Evolutionary conservation across 768 basidiomycete genomes (phyloP), one percentile per base, ranked within the genome.

Genomic region (Xerocomus brunneocitrinus): DNA sequence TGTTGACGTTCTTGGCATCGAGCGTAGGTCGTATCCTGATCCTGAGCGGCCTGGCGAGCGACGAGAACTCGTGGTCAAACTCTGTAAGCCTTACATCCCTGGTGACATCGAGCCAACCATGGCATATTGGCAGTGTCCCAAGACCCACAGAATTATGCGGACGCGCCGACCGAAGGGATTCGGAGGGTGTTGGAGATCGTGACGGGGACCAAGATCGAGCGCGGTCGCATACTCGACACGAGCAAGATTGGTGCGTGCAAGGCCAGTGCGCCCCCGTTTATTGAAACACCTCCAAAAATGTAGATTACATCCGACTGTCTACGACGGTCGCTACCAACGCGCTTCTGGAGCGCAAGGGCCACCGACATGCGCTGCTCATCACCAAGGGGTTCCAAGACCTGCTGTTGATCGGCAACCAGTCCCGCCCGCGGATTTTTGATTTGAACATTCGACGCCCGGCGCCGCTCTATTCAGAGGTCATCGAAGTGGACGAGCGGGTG

Each of bases 281-380:
- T 40, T 7, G 1, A 28, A 19, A 44, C 47, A 8, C 9, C 32
- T 6, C 27, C 4, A 16, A n/a, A n/a, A 5, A 32, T 43, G 10
- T 54, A 92, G 93, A 95, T 63, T 94, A 92, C 65, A 91, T 95
- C 57, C 83, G 93, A 16, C 74, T 95, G 8, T 93, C 91, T 0
- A 97, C 95, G 0, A 98, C 95, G 0, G 92, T 98, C 4, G 95
- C 94, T 0, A 98, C 95, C 16, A 98, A 98, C 62, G 95, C 95
- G 0, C 79, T 98, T 0, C 79, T 98, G 6, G 95, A 98, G 63
- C 85, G 95, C 44, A 95, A 95, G 69, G 95, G 95, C 1, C 88
- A 92, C 62, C 85, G 84, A 57, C 92, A 95, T 55, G 95, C 92
- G 0, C 75, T 98, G 34, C 73, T 97, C 13, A 95, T 95, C 63